Conservation (phyloP, 164 flowering plant species). For the Nelumbo lutea region DNA sequence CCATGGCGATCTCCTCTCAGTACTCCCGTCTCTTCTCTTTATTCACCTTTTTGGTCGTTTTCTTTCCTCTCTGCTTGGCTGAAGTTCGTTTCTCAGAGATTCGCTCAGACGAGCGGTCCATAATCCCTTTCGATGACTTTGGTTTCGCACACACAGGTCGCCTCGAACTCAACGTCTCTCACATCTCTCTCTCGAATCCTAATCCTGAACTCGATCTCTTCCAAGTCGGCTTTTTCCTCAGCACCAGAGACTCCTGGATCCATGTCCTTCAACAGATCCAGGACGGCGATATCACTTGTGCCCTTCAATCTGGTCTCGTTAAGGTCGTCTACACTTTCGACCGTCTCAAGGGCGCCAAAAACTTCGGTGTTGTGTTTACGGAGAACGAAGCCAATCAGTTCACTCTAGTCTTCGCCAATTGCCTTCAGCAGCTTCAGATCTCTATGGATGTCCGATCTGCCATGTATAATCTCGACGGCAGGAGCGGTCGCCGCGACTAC, state of each 20-base stretch:
- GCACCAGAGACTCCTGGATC: slow-evolving; percentile 71
- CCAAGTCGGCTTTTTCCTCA: slow-evolving; percentile 80
- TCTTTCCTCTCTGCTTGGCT: slow-evolving; percentile 27
- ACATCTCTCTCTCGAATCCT: slow-evolving; percentile 40
- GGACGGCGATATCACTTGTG: slow-evolving; percentile 58
- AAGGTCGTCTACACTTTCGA: slow-evolving; percentile 48
- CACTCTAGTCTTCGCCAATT: slow-evolving; percentile 83
- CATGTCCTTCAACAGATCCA: slow-evolving; percentile 75
- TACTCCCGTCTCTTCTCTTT: slow-evolving; percentile 10
- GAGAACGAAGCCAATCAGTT: slow-evolving; percentile 45
- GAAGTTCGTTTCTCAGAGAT: slow-evolving; percentile 64
- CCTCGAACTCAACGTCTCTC: slow-evolving; percentile 66
- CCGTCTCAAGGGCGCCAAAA: slow-evolving; percentile 10
- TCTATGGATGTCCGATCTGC: slow-evolving; percentile 34
- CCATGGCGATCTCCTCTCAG: slow-evolving; percentile 31
- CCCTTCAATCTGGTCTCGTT: slow-evolving; percentile 52
- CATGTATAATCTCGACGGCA: slow-evolving; percentile 52
- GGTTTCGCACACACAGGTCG: slow-evolving; percentile 83
- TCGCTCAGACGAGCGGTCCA: slow-evolving; percentile 58
- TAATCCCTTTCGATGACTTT: slow-evolving; percentile 87
- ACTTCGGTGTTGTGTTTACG: slow-evolving; percentile 6
- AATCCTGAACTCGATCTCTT: slow-evolving; percentile 40
- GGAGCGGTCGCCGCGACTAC: slow-evolving; percentile 42
- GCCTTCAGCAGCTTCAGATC: slow-evolving; percentile 36
- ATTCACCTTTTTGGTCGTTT: slow-evolving; percentile 22